Evolutionary conservation across 2,329 filamentous ascomycete genomes (phyloP).

Genomic region (Teratosphaeria nubilosa): DNA sequence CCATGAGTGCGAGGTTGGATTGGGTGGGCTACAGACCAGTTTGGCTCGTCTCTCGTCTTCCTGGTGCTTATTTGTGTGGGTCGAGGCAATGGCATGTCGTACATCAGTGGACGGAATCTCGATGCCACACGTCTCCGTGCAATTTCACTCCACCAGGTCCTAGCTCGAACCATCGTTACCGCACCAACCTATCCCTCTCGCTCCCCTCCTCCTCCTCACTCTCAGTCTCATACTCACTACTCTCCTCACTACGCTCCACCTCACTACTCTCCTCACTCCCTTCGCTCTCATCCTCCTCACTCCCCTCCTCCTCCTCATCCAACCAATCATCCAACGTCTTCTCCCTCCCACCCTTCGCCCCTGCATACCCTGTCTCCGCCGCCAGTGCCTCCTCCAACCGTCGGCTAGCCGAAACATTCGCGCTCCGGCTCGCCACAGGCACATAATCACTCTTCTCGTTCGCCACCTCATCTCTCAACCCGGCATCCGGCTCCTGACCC

Average conservation of each 20-base stretch:
- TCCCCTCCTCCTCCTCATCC: slow-evolving; percentile 48
- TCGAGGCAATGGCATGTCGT: too few relatives aligned
- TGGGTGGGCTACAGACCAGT: too few relatives aligned
- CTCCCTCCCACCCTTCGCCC: slow-evolving; percentile 38
- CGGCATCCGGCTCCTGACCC: slow-evolving; percentile 69
- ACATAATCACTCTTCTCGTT: slow-evolving; percentile 26
- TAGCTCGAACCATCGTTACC: neutral
- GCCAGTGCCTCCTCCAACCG: slow-evolving; percentile 51
- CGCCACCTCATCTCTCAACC: slow-evolving; percentile 53
- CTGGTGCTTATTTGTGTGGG: too few relatives aligned
- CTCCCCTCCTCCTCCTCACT: slow-evolving; percentile 30
- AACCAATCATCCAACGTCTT: slow-evolving; percentile 94
- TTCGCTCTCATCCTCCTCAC: slow-evolving; percentile 42
- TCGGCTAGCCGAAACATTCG: slow-evolving; percentile 47
- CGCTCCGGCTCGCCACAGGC: slow-evolving; percentile 20
- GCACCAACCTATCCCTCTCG: slow-evolving; percentile 28
- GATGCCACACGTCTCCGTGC: too few relatives aligned
- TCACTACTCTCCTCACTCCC: slow-evolving; percentile 30
- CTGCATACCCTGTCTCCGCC: slow-evolving; percentile 28
- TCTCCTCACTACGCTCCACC: slow-evolving; percentile 43
- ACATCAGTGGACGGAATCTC: too few relatives aligned
- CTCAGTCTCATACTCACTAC: slow-evolving; percentile 35
- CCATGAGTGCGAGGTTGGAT: too few relatives aligned
- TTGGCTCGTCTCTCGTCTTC: too few relatives aligned
- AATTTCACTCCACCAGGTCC: too few relatives aligned